These are phyloP conservation scores for Zelopaecilomyces penicillatus DNA, from an alignment of 2,329 filamentous ascomycete species.

Conservation along the genomic window DNA sequence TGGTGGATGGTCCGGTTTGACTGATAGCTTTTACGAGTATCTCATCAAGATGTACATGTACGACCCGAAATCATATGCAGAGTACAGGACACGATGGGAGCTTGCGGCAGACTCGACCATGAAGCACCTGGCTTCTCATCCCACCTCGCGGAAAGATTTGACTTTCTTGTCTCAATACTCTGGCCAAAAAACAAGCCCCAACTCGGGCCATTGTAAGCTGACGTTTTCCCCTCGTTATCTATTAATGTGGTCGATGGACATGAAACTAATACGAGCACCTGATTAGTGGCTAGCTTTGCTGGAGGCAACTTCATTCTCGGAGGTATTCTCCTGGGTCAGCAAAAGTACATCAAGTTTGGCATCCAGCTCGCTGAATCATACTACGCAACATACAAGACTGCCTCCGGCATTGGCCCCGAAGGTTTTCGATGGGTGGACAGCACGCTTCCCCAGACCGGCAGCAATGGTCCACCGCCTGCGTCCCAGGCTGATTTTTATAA, in stretches of 20 bases:
- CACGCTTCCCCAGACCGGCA: conserved; percentile 23
- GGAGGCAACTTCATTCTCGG: conserved; percentile 81
- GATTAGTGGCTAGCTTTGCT: conserved; percentile 65
- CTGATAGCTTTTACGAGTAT: conserved; percentile 82
- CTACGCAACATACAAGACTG: conserved; percentile 64
- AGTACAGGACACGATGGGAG: conserved; percentile 68
- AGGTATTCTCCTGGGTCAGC: conserved; percentile 57
- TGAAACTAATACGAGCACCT: neutral
- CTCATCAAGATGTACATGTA: conserved; percentile 88
- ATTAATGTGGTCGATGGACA: conserved; percentile 19
- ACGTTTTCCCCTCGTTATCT: too few relatives aligned
- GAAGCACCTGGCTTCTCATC: conserved; percentile 59
- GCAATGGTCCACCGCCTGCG: conserved; percentile 35
- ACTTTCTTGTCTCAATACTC: conserved; percentile 60
- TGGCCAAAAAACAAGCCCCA: conserved; percentile 33
- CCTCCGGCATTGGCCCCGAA: conserved; percentile 71
- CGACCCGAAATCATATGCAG: conserved; percentile 52
- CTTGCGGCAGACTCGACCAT: conserved; percentile 69
- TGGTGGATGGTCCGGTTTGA: conserved; percentile 71
- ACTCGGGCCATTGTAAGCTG: conserved; percentile 42
- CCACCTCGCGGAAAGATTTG: conserved; percentile 56
- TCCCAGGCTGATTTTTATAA: conserved; percentile 52
- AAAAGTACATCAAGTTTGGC: conserved; percentile 66
- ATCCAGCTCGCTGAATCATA: conserved; percentile 64
- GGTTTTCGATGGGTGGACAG: conserved; percentile 53